Evolutionary conservation across 1,139 yeast species (phyloP).

Genomic region (Nakaseomyces glabratus): DNA sequence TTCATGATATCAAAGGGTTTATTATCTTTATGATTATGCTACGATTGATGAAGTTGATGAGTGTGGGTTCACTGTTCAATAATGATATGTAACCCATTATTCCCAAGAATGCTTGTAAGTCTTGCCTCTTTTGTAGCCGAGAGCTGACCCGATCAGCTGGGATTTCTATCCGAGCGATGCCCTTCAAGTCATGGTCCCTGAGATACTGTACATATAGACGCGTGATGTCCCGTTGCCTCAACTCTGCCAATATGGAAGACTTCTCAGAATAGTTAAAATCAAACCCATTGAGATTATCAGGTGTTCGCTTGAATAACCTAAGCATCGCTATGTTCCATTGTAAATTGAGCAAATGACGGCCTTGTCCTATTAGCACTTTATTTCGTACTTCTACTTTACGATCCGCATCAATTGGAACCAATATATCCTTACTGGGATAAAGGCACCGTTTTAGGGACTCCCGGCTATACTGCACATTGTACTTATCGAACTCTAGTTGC

Average conservation of each 20-base stretch:
- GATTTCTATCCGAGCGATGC: conserved; percentile 1
- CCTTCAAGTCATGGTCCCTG: background rate
- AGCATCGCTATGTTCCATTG: conserved; percentile 4
- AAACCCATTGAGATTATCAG: conserved; percentile 10
- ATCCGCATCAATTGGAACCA: no score
- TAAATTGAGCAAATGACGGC: background rate
- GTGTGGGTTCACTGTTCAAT: no score
- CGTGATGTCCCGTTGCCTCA: background rate
- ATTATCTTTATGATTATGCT: no score
- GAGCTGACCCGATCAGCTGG: background rate
- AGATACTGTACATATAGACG: background rate
- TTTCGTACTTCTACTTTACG: no score
- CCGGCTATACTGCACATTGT: background rate
- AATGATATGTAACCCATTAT: conserved; percentile 1
- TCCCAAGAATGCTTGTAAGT: background rate
- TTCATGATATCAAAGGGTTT: no score
- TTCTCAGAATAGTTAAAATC: conserved; percentile 14
- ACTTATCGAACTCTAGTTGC: background rate
- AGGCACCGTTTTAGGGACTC: conserved; percentile 1
- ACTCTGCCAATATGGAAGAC: background rate
- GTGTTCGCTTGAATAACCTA: conserved; percentile 9
- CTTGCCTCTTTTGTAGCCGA: background rate
- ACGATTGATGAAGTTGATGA: no score
- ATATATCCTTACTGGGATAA: no score
- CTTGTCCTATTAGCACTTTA: no score